A percentile compares a stretch with the other conserved stretches of the same genome.
phyloP scores from a whole-genome alignment of 179 eudicot genomes.

The Kewa caespitosa region DNA sequence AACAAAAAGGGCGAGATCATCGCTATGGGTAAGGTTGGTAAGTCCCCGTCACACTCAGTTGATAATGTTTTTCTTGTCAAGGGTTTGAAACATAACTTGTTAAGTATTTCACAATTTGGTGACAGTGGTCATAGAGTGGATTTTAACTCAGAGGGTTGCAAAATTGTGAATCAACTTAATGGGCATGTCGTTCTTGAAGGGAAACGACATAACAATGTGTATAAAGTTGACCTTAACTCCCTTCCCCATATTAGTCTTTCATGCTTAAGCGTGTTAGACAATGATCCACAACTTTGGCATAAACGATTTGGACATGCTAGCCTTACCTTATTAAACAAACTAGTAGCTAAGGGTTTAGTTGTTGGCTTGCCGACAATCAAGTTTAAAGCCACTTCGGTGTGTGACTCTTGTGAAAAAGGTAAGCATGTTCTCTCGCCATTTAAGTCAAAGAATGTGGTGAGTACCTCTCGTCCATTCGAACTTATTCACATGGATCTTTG shows the following conservation, averaged over 20 bases:
- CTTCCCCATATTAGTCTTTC: background rate
- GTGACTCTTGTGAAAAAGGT: background rate
- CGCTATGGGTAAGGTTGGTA: slow-evolving; percentile 1
- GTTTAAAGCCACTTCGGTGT: background rate
- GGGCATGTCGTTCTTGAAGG: background rate
- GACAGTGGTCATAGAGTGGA: background rate
- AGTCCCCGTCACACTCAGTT: background rate
- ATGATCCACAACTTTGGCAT: background rate
- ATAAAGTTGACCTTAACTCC: background rate
- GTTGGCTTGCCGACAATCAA: background rate
- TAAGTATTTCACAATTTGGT: background rate
- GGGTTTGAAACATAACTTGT: background rate
- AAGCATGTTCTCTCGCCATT: background rate
- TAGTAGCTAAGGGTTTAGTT: background rate
- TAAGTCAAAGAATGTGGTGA: background rate
- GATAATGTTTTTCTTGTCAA: background rate
- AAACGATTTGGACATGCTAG: background rate
- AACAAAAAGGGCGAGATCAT: background rate
- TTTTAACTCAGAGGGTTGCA: background rate
- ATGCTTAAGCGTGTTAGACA: background rate
- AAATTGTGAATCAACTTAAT: background rate
- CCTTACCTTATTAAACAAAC: background rate
- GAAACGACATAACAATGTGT: background rate
- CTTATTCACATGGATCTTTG: background rate
- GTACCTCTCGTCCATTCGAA: background rate